Base-by-base conservation (phyloP, 371 early-diverging fungal genomes). In the Vairimorpha necatrix region DNA sequence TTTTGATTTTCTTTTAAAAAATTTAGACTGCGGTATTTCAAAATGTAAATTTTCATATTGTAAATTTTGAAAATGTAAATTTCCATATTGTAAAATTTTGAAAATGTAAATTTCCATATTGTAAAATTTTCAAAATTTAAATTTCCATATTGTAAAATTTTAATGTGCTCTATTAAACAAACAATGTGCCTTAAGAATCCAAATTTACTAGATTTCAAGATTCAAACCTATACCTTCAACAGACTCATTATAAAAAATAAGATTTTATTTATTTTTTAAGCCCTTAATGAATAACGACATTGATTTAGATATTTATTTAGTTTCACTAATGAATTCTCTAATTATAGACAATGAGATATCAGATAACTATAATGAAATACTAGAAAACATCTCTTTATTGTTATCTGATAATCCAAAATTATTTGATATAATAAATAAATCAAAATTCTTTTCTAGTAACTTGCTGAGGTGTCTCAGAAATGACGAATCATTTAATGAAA, bases 401-500 rank as follows among this genome's bases (percentile, higher is more conserved):
- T 38, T 54, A 26, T 2, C 16, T 22, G 73, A 72, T 13, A 65
- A 72, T 34, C 24, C 33, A 34, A 0, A 0, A n/a, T 42, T 72
- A 3, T 38, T 65, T 33, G 38, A 53, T 22, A 11, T 50, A 32
- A 36, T 72, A 14, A 54, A 50, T 1, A 54, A 65, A 2, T 72
- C 65, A 53, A 33, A 24, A 34, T 72, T 72, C 54, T 20, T 72
- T 13, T 38, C 48, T 16, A 33, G 26, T 13, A 7, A 48, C 18
- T 65, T 46, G 48, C 9, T 63, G 13, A 50, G 22, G n/a, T 42
- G 39, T 22, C 9, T 72, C 13, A 63, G 66, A 34, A 18, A 53
- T 50, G 36, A 53, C 11, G 26, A 26, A 26, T 62, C 34, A 26
- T 61, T 32, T 18, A 30, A 62, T 28, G 54, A 50, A 26, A 20